Conservation (phyloP, 177 flowering plant genomes). For the Tripterygium wilfordii region DNA sequence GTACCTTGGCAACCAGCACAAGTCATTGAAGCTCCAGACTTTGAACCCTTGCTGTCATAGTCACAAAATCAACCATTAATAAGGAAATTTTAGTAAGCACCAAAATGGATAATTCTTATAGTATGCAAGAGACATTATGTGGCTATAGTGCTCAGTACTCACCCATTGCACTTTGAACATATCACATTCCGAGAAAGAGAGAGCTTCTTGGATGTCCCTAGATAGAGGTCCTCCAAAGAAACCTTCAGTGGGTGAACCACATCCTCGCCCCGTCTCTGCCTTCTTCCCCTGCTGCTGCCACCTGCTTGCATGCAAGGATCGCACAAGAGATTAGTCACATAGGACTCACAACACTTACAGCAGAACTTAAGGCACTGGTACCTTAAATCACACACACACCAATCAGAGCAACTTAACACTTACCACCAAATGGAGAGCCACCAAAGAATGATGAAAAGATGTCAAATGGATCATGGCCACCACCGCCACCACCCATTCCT, state of each 20-base stretch:
- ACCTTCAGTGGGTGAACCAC: constrained; percentile 60
- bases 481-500: constrained; percentile 62
- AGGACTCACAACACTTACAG: no score
- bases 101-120: no score
- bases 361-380: neutral
- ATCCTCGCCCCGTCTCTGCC: constrained; percentile 56
- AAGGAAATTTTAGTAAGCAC: no score
- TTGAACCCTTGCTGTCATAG: constrained; percentile 63
- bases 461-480: constrained; percentile 61
- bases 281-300: constrained; percentile 43
- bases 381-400: neutral
- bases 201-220: constrained; percentile 55
- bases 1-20: constrained; percentile 72
- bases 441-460: constrained; percentile 62
- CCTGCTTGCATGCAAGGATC: no score
- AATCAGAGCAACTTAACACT: neutral
- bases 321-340: no score
- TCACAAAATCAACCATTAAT: neutral
- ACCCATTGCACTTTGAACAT: constrained; percentile 71
- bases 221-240: constrained; percentile 55
- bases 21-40: constrained; percentile 71
- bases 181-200: constrained; percentile 58
- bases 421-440: constrained; percentile 52
- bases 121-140: no score
- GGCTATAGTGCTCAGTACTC: no score